Conservation (phyloP, 1,139 yeast species). For the Yamadazyma spencermartinsiae region DNA sequence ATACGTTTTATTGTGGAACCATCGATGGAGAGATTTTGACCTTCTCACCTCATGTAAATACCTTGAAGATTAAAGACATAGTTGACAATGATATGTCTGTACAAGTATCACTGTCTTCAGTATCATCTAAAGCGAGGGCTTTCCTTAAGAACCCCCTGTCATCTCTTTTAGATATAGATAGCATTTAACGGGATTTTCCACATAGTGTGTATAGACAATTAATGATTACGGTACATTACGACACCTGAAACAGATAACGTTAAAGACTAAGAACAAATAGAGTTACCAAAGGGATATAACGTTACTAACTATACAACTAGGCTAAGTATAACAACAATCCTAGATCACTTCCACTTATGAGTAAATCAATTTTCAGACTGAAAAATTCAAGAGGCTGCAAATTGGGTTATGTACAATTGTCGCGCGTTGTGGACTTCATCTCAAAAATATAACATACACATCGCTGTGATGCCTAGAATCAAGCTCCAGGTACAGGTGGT, state of each 20-base stretch:
- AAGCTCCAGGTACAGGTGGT: conserved; percentile 43
- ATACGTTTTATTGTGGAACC: conserved; percentile 53
- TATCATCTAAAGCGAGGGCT: conserved; percentile 1
- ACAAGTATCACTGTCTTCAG: too few species aligned
- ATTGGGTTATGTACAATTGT: not conserved
- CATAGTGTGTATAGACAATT: not conserved
- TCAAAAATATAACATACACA: not conserved
- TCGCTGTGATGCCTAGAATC: conserved; percentile 9
- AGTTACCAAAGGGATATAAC: too few species aligned
- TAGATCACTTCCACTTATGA: too few species aligned
- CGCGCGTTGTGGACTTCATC: not conserved
- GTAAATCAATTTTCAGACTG: too few species aligned
- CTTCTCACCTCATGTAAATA: conserved; percentile 47
- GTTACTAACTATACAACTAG: too few species aligned
- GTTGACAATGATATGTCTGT: too few species aligned
- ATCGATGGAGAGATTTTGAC: conserved; percentile 56
- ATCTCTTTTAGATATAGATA: not conserved
- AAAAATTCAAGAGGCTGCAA: too few species aligned
- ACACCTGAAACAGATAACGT: too few species aligned
- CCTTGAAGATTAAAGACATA: conserved; percentile 18
- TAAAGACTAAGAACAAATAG: too few species aligned
- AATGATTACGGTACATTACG: not conserved
- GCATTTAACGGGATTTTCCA: not conserved
- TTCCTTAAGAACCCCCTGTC: not conserved
- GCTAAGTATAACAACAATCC: too few species aligned